These are phyloP conservation scores for Aspergillus fijiensis DNA, from an alignment of 2,329 filamentous ascomycete species.

Conservation along the genomic window DNA sequence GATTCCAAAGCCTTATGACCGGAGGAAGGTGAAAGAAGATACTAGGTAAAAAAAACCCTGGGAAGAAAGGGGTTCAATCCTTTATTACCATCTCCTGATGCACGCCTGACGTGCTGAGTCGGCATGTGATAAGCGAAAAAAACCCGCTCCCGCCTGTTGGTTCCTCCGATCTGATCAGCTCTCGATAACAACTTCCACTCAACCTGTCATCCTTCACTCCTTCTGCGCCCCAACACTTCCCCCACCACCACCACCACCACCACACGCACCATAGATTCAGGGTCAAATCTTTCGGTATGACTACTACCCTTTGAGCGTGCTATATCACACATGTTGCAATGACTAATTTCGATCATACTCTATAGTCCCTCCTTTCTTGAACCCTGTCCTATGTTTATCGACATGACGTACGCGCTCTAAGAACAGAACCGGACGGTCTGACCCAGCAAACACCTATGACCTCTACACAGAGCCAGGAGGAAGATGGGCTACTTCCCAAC, in stretches of 20 bases:
- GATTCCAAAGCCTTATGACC: too few relatives aligned
- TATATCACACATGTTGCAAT: neutral
- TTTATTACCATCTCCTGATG: constrained; percentile 3
- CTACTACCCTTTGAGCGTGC: neutral
- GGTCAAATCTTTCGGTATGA: constrained; percentile 3
- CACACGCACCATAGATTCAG: neutral
- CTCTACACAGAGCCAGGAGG: constrained; percentile 31
- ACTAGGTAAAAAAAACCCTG: neutral
- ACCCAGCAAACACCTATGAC: constrained; percentile 24
- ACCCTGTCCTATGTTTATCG: constrained; percentile 14
- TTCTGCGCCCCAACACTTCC: neutral
- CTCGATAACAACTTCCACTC: constrained; percentile 12
- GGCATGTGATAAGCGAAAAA: constrained; percentile 24
- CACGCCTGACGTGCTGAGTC: constrained; percentile 4
- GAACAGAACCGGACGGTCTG: constrained; percentile 5
- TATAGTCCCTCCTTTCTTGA: neutral
- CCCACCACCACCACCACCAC: neutral
- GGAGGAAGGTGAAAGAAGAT: neutral
- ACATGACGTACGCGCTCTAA: constrained; percentile 33
- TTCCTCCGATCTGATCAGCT: constrained; percentile 4
- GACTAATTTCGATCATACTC: neutral
- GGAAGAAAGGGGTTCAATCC: neutral
- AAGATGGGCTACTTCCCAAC: constrained; percentile 26
- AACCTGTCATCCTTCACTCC: neutral
- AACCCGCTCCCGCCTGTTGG: constrained; percentile 16